Base-by-base conservation (phyloP, 1,284 basidiomycete genomes). In the Ustilago xerochloae region DNA sequence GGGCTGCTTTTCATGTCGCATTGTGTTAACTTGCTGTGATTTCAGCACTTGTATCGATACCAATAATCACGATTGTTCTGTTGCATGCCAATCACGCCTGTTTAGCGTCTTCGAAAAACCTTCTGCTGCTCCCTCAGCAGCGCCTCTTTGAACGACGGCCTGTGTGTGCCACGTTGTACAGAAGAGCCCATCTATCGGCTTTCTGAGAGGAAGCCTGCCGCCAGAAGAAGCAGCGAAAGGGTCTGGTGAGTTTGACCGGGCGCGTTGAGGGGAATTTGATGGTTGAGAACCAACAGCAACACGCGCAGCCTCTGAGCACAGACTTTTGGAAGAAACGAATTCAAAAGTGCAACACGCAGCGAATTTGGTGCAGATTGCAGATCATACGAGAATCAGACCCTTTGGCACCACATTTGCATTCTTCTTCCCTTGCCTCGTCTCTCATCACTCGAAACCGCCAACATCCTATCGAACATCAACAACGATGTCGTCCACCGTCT, bases 401-500 rank as follows among this genome's bases (percentile, higher is more conserved):
- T 52, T 16, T 56, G 12, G 9, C 15, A 24, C n/a, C n/a, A 13
- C 36, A 33, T 20, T 32, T 29, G 18, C 36, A 26, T 35, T 15
- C 24, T 24, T 6, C 26, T 48, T 32, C 43, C 36, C 38, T 32
- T 15, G n/a, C 30, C 26, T 43, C 48, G 26, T 7, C 29, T 51
- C 41, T 28, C 13, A 22, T 29, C 50, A 53, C 36, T 36, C 49
- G 30, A n/a, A 35, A 18, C 24, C 26, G 41, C 20, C 49, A 38
- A 18, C 28, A 16, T 46, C 10, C 43, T 1, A 10, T 16, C 28
- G 12, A 26, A 32, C 32, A 47, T 22, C 22, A 16, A 32, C 49
- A 54, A 56, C 32, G 38, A 79, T 74, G 69, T 57, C 68, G 33
- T 62, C 64, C 4, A 81, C 89, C 60, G 79, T 91, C 78, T 90